Base-by-base conservation (phyloP, 306 rosid species). In the Abrus pulchellus region DNA sequence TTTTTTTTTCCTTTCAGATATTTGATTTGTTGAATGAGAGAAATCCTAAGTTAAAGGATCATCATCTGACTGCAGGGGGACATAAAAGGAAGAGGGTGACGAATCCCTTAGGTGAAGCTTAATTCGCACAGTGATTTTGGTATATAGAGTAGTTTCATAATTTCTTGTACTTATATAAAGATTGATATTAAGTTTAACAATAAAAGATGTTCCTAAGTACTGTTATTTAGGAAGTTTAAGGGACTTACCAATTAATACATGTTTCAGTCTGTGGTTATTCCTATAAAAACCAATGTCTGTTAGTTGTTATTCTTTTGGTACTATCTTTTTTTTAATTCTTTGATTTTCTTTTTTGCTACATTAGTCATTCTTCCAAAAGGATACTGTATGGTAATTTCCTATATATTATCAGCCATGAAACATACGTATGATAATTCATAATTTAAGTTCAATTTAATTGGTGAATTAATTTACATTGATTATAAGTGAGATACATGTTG, bases 81-180 rank as follows among this genome's bases (percentile, higher is more conserved):
- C 3, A 3, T 44, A 34, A 75, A 20, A 41, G 8, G 40, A 1
- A 0, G 34, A 47, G 40, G 28, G 1, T 28, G 75, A 20, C 5
- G 63, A 49, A 41, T 8, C 5, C 2, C 3, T 7, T 12, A 6
- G 49, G 3, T 8, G 65, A 65, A 45, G 75, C 44, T 66, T n/a
- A 49, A 10, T 67, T 59, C 14, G 40, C 0, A 50, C 9, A 6
- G 12, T 32, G 40, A 67, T 66, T 13, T 32, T 11, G 30, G 33
- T 53, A 20, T 5, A 41, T 48, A 72, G 57, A 52, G 30, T 45
- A 54, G 70, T 52, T 54, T 65, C 68, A 20, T 66, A 13, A 10
- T 62, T 5, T 62, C 68, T 61, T 59, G 48, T 14, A 2, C 12
- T 62, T 33, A 2, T 13, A 13, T 11, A 34, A 0, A n/a, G 1